Percentiles rank a stretch among this genome's conserved stretches.
These are phyloP conservation scores for Linderniella brevidens DNA, from an alignment of 257 asterid species.

Conservation along the genomic window DNA sequence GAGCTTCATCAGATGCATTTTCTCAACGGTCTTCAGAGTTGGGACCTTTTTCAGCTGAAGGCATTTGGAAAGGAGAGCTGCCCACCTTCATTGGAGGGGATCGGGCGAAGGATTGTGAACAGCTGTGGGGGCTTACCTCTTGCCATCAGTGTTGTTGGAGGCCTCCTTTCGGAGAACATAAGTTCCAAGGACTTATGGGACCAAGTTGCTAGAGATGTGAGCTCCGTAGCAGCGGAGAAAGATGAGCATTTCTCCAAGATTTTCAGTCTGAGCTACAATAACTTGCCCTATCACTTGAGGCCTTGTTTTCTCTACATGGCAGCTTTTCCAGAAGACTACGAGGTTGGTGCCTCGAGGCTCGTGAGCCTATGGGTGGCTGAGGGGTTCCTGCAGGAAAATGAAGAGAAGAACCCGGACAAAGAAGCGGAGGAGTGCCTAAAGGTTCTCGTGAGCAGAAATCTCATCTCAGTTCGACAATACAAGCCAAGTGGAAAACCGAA, in stretches of 20 bases:
- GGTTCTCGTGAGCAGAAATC: not conserved
- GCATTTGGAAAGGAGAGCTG: not conserved
- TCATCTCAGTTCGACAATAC: not conserved
- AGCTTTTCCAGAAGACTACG: not conserved
- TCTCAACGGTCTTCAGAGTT: not conserved
- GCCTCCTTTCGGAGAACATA: not conserved
- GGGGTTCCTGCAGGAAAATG: not conserved
- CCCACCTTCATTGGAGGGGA: not conserved
- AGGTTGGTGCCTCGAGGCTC: not conserved
- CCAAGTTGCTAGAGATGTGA: not conserved
- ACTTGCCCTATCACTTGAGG: not conserved
- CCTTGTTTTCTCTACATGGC: not conserved
- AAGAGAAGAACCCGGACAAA: not conserved
- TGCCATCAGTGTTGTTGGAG: not conserved
- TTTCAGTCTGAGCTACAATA: not conserved
- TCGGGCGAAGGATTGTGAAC: not conserved
- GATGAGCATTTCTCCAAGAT: not conserved
- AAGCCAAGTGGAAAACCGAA: not conserved
- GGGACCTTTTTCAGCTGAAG: not conserved
- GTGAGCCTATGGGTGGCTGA: not conserved
- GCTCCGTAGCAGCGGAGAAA: not conserved
- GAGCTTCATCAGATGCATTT: not conserved
- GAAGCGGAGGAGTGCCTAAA: not conserved
- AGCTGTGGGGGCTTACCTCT: not conserved
- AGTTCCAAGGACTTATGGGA: not conserved